Percentiles rank a stretch among this genome's conserved stretches.
phyloP scores from a whole-genome alignment of 257 asterid genomes.

The Solanum pennellii region DNA sequence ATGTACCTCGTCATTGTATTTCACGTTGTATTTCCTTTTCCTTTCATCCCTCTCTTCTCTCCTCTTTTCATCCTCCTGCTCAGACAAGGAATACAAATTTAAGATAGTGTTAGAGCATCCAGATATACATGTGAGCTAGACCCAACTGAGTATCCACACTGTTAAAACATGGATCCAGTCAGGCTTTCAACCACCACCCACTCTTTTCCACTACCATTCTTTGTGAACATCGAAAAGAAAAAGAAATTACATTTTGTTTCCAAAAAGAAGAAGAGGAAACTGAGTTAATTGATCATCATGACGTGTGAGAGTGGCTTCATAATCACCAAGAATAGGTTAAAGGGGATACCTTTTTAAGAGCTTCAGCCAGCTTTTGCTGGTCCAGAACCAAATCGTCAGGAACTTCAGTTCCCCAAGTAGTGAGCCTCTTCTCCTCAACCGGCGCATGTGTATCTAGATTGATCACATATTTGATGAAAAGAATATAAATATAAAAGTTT shows the following conservation, averaged over 20 bases:
- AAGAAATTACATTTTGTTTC: neutral
- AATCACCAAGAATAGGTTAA: neutral
- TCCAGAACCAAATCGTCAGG: constrained; percentile 83
- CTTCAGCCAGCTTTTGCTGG: constrained; percentile 47
- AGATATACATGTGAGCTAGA: neutral
- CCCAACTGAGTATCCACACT: neutral
- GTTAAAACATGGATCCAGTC: neutral
- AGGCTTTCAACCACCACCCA: neutral
- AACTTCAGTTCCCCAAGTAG: constrained; percentile 89
- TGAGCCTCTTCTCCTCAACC: constrained; percentile 54
- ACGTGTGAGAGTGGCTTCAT: neutral
- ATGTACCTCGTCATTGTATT: constrained; percentile 84
- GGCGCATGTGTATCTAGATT: constrained; percentile 41
- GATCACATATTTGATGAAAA: neutral
- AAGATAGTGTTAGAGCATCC: neutral
- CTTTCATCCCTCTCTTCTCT: constrained; percentile 85
- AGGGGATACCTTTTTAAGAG: constrained; percentile 58
- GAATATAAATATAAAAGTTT: neutral
- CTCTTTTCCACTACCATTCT: neutral
- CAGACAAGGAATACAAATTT: neutral
- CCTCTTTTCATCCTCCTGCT: constrained; percentile 72
- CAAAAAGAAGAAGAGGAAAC: neutral
- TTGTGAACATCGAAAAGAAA: neutral
- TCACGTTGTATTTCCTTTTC: constrained; percentile 80
- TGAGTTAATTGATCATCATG: neutral